These are phyloP conservation scores for Strobilomyces dryophilus DNA, from an alignment of 768 basidiomycete genomes.

Conservation along the genomic window DNA sequence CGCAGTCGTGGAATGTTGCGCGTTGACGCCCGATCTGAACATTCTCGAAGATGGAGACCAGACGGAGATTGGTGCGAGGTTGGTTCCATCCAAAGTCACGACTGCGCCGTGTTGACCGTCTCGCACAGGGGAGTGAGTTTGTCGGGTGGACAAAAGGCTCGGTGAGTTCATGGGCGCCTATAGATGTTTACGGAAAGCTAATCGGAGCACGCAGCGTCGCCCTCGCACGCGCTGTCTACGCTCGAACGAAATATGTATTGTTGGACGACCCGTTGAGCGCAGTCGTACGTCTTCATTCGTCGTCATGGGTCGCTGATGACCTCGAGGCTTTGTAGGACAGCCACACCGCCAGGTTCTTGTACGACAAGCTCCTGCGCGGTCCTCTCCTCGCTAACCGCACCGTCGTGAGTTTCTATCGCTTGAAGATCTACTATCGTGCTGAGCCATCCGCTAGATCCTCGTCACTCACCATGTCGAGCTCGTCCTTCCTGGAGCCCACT, in stretches of 20 bases:
- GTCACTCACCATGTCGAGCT: slow-evolving; percentile 87
- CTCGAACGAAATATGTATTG: slow-evolving; percentile 63
- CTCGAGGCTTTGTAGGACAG: slow-evolving; percentile 45
- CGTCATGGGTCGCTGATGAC: not conserved
- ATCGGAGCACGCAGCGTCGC: slow-evolving; percentile 51
- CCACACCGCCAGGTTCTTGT: slow-evolving; percentile 60
- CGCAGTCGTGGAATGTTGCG: slow-evolving; percentile 79
- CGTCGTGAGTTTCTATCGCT: slow-evolving; percentile 40
- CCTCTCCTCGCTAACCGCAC: slow-evolving; percentile 65
- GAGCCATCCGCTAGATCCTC: slow-evolving; percentile 40
- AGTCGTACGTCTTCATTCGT: slow-evolving; percentile 47
- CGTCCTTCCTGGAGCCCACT: slow-evolving; percentile 68
- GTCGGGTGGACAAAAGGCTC: slow-evolving; percentile 80
- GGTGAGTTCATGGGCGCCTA: slow-evolving; percentile 38
- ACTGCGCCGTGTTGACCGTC: not conserved
- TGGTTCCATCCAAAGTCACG: not conserved
- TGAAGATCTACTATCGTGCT: not conserved
- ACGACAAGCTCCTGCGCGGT: slow-evolving; percentile 62
- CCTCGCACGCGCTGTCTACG: slow-evolving; percentile 79
- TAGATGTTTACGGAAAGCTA: not conserved
- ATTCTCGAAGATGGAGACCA: slow-evolving; percentile 83
- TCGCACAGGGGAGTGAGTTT: slow-evolving; percentile 59
- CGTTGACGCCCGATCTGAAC: slow-evolving; percentile 73
- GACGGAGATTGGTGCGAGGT: slow-evolving; percentile 79
- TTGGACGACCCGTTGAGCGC: slow-evolving; percentile 81